phyloP scores from a whole-genome alignment of 106 monocot genomes.

The Dendrobium officinale region DNA sequence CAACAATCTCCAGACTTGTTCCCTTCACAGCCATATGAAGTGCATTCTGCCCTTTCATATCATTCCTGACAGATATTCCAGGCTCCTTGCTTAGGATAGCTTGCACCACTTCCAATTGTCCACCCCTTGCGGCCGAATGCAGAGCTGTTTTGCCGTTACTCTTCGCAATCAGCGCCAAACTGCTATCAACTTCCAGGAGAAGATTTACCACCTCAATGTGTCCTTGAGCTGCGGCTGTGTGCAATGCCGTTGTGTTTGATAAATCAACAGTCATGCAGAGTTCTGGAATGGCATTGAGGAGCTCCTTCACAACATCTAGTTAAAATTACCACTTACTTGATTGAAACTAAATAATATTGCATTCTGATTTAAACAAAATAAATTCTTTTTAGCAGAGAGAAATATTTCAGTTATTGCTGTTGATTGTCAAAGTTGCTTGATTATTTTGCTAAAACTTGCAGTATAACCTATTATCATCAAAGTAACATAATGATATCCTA shows the following conservation, averaged over 20 bases:
- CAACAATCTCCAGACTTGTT: slow-evolving; percentile 7
- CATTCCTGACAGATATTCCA: neutral
- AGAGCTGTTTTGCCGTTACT: slow-evolving; percentile 3
- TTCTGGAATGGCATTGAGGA: slow-evolving; percentile 1
- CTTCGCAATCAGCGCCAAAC: slow-evolving; percentile 2
- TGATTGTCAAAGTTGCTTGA: too few species aligned
- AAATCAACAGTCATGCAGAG: slow-evolving; percentile 9
- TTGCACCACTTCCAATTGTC: neutral
- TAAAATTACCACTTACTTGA: slow-evolving; percentile 3
- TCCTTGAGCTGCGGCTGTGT: slow-evolving; percentile 5
- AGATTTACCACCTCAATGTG: slow-evolving; percentile 6
- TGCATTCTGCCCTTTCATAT: slow-evolving; percentile 3
- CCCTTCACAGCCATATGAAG: slow-evolving; percentile 29
- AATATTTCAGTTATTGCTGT: too few species aligned
- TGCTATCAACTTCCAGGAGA: slow-evolving; percentile 4
- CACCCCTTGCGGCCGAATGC: neutral
- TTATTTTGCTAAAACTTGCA: too few species aligned
- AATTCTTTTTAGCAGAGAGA: too few species aligned
- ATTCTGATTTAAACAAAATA: too few species aligned
- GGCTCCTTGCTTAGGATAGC: neutral
- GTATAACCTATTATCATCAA: too few species aligned
- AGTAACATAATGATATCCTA: too few species aligned
- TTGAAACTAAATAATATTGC: neutral
- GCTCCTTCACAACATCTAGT: slow-evolving; percentile 13
- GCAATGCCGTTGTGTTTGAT: slow-evolving; percentile 11